Base-by-base conservation (phyloP, 331 rosid genomes). In the Acacia pycnantha region DNA sequence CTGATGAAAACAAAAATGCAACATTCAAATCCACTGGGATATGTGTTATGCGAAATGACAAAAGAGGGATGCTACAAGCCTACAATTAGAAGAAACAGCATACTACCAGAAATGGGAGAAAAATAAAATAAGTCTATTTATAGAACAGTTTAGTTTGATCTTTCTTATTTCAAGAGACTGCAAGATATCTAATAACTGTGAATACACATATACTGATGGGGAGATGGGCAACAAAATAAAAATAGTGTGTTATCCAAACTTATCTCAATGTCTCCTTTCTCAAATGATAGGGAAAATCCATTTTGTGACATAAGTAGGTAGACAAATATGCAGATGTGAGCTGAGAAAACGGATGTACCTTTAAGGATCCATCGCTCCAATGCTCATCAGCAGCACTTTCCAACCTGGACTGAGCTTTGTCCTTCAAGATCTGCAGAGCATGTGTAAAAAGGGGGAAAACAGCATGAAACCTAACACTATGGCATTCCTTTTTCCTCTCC, bases 351-450 rank as follows among this genome's bases (percentile, higher is more conserved):
- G 67, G 22, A 79, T 70, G 83, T 79, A 95, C 98, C 99, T 93
- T 96, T 77, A 95, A 89, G 67, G 99, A 97, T 84, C 99, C 99
- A 47, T 91, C 98, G 77, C 94, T 95, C 99, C 99, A 95, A 81
- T 95, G 99, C 88, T 92, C 87, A 89, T 91, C 97, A 48, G 97
- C 99, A 67, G 85, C 98, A 79, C 84, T 88, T 89, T 92, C 93
- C 86, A 95, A 84, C 81, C 91, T 88, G 75, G 95, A 84, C 73
- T 85, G 84, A 44, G 98, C 99, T 85, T 85, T 89, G 77, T 93
- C 92, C 80, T 90, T 93, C 77, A 93, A 87, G 69, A 88, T 83
- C 99, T 95, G 91, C 76, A 79, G 81, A 73, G 50, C 31, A 82
- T 31, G 67, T 13, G 58, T 56, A n/a, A 70, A n/a, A 56, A 78